Conservation (phyloP, 1,139 yeast genomes). For the Eremothecium sinecaudum region DNA sequence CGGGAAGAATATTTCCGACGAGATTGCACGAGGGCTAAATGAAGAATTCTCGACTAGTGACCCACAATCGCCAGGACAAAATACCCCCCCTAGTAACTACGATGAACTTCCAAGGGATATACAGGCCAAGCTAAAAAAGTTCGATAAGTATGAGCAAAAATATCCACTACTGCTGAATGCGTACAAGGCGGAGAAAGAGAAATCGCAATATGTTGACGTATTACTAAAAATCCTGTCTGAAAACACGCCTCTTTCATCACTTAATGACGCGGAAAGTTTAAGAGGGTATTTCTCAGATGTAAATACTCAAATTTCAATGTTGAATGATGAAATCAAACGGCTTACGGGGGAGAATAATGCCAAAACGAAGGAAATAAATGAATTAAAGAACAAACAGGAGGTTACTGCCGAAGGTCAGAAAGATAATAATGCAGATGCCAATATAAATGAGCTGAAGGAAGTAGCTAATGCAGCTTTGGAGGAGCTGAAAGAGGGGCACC, state of each 20-base stretch:
- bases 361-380: conserved; percentile 12
- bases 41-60: conserved; percentile 19
- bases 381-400: conserved; percentile 8
- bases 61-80: conserved; percentile 10
- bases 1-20: conserved; percentile 59
- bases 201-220: conserved; percentile 47
- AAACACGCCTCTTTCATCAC: conserved; percentile 67
- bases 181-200: conserved; percentile 68
- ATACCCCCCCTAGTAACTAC: conserved; percentile 26
- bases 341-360: conserved; percentile 20
- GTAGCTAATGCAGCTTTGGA: conserved; percentile 12
- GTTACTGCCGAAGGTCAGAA: not conserved
- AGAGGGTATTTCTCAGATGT: conserved; percentile 63
- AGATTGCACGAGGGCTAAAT: conserved; percentile 34
- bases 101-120: conserved; percentile 44
- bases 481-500: conserved; percentile 9
- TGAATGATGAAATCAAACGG: conserved; percentile 36
- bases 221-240: conserved; percentile 72
- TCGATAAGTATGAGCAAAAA: conserved; percentile 79
- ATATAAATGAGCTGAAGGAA: conserved; percentile 11
- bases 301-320: conserved; percentile 48
- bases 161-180: conserved; percentile 79
- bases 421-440: conserved; percentile 7
- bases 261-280: conserved; percentile 56
- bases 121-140: conserved; percentile 59